Conservation (phyloP, 2,329 filamentous ascomycete genomes). For the Aureobasidium sp. region DNA sequence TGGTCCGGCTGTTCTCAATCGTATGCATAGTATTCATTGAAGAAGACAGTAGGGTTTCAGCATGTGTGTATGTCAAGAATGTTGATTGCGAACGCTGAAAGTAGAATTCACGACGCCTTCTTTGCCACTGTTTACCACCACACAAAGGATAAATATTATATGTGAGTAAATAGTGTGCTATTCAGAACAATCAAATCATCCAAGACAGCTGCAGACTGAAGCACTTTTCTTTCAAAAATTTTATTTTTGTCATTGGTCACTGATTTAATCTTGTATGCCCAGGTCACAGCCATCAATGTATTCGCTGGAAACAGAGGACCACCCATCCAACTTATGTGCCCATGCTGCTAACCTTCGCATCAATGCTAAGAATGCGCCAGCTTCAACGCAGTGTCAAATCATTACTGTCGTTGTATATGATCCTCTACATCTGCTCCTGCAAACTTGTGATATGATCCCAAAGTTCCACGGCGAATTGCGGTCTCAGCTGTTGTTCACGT, state of each 20-base stretch:
- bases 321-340: neutral
- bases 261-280: neutral
- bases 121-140: neutral
- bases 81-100: neutral
- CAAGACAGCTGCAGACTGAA: neutral
- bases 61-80: neutral
- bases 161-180: neutral
- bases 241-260: neutral
- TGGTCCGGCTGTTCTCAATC: neutral
- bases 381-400: neutral
- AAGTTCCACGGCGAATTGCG: constrained; percentile 39
- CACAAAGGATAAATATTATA: neutral
- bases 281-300: neutral
- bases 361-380: neutral
- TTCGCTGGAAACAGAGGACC: neutral
- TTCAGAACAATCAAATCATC: neutral
- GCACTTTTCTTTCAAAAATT: neutral
- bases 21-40: neutral
- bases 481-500: constrained; percentile 32
- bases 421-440: constrained; percentile 31
- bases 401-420: neutral
- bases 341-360: neutral
- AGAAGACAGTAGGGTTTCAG: neutral
- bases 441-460: constrained; percentile 38
- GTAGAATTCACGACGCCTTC: neutral